These are phyloP conservation scores for Ophiostoma montium DNA, from an alignment of 2,329 filamentous ascomycete species.

Conservation along the genomic window DNA sequence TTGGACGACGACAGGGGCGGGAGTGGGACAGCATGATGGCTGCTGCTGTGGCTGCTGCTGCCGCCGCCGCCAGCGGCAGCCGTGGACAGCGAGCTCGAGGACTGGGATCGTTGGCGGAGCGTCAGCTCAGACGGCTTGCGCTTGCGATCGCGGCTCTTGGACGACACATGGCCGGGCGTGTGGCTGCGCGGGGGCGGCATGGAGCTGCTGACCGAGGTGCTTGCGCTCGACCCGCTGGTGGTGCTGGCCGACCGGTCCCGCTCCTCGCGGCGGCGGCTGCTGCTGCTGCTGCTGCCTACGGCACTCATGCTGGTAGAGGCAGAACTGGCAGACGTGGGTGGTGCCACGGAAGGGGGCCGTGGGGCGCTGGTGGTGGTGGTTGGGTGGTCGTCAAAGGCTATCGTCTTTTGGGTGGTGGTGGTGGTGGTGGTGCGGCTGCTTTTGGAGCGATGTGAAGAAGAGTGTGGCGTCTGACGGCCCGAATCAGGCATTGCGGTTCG, in stretches of 20 bases:
- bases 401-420: too few relatives aligned
- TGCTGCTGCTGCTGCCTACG: constrained; percentile 14
- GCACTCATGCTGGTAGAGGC: constrained; percentile 3
- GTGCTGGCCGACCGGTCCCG: constrained; percentile 13
- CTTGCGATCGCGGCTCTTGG: constrained; percentile 39
- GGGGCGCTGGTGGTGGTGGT: constrained; percentile 4
- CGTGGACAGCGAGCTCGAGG: constrained; percentile 23
- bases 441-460: constrained; percentile 28
- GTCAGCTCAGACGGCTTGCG: constrained; percentile 37
- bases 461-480: constrained; percentile 21
- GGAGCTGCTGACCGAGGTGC: constrained; percentile 18
- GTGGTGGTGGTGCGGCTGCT: constrained; percentile 42
- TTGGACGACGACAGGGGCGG: constrained; percentile 12
- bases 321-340: background rate
- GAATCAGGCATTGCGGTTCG: constrained; percentile 29
- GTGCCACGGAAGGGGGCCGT: background rate
- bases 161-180: constrained; percentile 46
- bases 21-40: constrained; percentile 9
- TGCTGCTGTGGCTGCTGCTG: too few relatives aligned
- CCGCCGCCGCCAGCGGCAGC: background rate
- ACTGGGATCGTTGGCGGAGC: constrained; percentile 41
- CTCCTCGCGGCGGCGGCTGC: constrained; percentile 9
- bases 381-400: background rate
- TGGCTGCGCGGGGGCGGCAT: constrained; percentile 36
- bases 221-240: constrained; percentile 17